A percentile compares a stretch with the other conserved stretches of the same genome.
phyloP scores from a whole-genome alignment of 1,284 basidiomycete genomes.

The Meira miltonrushii region DNA sequence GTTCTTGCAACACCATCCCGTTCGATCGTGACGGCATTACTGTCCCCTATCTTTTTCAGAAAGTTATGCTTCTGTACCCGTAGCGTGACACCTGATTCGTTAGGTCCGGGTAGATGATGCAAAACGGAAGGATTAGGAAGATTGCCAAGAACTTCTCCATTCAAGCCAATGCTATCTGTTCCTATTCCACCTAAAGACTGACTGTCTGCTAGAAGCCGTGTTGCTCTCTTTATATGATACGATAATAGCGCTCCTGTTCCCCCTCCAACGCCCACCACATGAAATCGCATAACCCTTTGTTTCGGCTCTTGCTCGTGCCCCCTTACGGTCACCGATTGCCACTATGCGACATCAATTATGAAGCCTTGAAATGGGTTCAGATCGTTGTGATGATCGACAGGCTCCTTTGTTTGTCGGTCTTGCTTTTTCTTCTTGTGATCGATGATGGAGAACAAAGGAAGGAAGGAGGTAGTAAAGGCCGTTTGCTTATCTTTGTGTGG shows the following conservation, averaged over 20 bases:
- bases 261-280: constrained; percentile 45
- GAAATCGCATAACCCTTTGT: constrained; percentile 36
- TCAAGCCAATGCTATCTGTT: too few relatives aligned
- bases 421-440: too few relatives aligned
- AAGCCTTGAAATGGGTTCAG: too few relatives aligned
- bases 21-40: background rate
- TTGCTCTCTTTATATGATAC: constrained; percentile 35
- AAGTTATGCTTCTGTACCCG: constrained; percentile 21
- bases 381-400: too few relatives aligned
- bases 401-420: too few relatives aligned
- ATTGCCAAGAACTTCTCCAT: background rate
- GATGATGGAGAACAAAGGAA: too few relatives aligned
- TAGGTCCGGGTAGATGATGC: constrained; percentile 27
- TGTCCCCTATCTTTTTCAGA: background rate
- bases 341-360: too few relatives aligned
- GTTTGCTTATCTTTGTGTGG: too few relatives aligned
- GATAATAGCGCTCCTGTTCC: constrained; percentile 47
- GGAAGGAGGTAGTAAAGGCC: too few relatives aligned
- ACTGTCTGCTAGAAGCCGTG: constrained; percentile 18
- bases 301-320: too few relatives aligned
- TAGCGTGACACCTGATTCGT: constrained; percentile 24
- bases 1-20: background rate
- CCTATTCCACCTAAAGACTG: background rate
- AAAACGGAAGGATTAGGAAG: constrained; percentile 12
- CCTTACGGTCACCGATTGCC: too few relatives aligned